Evolutionary conservation across 768 basidiomycete species (phyloP).

Genomic region (Lepiota subincarnata): DNA sequence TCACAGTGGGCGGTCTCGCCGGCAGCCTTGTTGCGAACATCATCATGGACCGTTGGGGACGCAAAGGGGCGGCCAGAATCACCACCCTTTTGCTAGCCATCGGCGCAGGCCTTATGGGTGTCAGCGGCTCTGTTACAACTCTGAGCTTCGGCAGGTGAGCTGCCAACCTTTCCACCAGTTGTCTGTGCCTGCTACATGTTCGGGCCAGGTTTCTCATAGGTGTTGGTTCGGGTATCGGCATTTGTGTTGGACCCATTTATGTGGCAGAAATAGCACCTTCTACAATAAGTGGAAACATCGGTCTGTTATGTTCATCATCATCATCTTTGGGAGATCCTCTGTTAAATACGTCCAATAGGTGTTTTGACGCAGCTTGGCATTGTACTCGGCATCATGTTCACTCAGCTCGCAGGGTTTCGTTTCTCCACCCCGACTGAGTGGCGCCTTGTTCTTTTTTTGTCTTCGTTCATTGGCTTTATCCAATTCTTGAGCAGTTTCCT

Average conservation of each 20-base stretch:
- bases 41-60: conserved; percentile 67
- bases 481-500: conserved; percentile 54
- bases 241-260: conserved; percentile 81
- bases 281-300: conserved; percentile 69
- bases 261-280: conserved; percentile 82
- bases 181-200: conserved; percentile 1
- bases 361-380: conserved; percentile 81
- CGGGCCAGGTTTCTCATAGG: conserved; percentile 56
- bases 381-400: conserved; percentile 83
- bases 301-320: conserved; percentile 30
- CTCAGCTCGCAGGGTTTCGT: conserved; percentile 71
- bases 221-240: conserved; percentile 65
- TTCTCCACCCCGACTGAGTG: conserved; percentile 68
- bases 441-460: conserved; percentile 68
- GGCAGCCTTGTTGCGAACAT: conserved; percentile 69
- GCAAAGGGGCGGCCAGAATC: conserved; percentile 59
- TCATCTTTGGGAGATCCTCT: background rate
- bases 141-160: conserved; percentile 66
- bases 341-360: conserved; percentile 34
- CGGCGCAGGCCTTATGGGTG: conserved; percentile 63
- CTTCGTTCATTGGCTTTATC: conserved; percentile 46
- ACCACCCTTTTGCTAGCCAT: conserved; percentile 52
- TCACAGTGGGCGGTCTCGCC: conserved; percentile 82
- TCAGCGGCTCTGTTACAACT: conserved; percentile 51
- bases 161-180: background rate